Percentiles rank a stretch among this genome's conserved stretches.
These are phyloP conservation scores for Pythium phragmitis DNA, from an alignment of 352 stramenopile species.

Conservation along the genomic window DNA sequence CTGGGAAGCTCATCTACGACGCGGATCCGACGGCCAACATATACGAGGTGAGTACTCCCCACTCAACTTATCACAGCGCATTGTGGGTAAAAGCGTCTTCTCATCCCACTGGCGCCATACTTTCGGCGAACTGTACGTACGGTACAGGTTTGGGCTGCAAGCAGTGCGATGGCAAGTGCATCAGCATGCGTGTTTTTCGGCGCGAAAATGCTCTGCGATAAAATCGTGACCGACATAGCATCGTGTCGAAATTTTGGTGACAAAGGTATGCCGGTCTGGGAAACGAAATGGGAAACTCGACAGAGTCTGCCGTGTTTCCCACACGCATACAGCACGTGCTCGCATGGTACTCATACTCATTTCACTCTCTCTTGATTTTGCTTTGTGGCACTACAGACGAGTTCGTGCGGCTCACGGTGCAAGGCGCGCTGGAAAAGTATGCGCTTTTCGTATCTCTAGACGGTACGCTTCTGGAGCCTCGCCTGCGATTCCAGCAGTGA, in stretches of 20 bases:
- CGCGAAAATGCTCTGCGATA: slow-evolving; percentile 67
- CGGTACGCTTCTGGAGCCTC: neutral
- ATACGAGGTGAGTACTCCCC: slow-evolving; percentile 34
- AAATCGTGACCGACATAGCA: slow-evolving; percentile 67
- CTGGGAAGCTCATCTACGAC: slow-evolving; percentile 60
- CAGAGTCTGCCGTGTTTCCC: too few relatives aligned
- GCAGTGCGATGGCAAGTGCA: slow-evolving; percentile 62
- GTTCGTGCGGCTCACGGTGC: slow-evolving; percentile 37
- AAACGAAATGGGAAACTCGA: too few relatives aligned
- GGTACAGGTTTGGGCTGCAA: slow-evolving; percentile 41
- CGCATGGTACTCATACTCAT: neutral
- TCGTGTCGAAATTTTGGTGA: slow-evolving; percentile 64
- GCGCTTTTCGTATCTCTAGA: slow-evolving; percentile 26
- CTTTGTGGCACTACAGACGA: slow-evolving; percentile 31
- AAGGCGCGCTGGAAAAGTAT: slow-evolving; percentile 51
- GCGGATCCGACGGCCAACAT: slow-evolving; percentile 52
- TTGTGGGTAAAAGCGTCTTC: neutral
- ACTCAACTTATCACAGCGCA: neutral
- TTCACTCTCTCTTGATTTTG: neutral
- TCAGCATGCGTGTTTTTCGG: slow-evolving; percentile 69
- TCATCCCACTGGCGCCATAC: neutral
- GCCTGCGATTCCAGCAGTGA: too few relatives aligned
- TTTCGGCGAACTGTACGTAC: neutral
- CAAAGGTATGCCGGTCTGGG: slow-evolving; percentile 28
- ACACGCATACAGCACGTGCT: neutral